Evolutionary conservation across 108 stramenopile genomes (phyloP), one percentile per base, ranked within the genome.

Genomic region (Asterionellopsis glacialis): DNA sequence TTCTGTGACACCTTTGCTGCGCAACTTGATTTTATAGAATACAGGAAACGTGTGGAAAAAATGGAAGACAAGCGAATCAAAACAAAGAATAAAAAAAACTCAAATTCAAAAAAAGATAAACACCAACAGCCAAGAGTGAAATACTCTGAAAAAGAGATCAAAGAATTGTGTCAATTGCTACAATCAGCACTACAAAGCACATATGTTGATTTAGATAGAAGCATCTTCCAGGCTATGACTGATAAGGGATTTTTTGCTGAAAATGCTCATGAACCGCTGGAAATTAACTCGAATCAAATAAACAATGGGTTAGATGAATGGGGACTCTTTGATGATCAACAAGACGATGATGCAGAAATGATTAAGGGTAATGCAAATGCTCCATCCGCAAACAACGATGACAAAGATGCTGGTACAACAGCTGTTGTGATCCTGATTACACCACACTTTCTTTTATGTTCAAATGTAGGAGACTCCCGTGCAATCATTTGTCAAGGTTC

Each of bases 401-500:
- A 77, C 19, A 64, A 69, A 16, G 69, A 79, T 49, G 70, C 82
- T 2, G 98, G 98, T 6, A 93, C 94, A 18, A 96, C 98, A 9
- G 95, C 93, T 3, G 72, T 89, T 16, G 71, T 80, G 25, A 88
- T 86, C 5, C 41, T 97, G 54, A 44, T 96, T 9, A 92, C 95
- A 6, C 96, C 96, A 11, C 65, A 70, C n/a, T 82, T 75, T 41
- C 69, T 97, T 25, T 67, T 97, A 41, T 95, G 93, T 63, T 95
- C 95, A 68, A 98, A 98, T 66, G 88, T 93, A 15, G 98, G 98
- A 41, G 98, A 98, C 68, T 94, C 92, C 38, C 80, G 98, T 38
- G 70, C 92, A 41, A 70, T 93, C 18, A 72, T 79, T 45, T 65
- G 67, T 38, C 53, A 66, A 13, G 68, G 61, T 24, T 55, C 44